phyloP scores from a whole-genome alignment of 768 basidiomycete genomes.

The Russula ochroleuca region DNA sequence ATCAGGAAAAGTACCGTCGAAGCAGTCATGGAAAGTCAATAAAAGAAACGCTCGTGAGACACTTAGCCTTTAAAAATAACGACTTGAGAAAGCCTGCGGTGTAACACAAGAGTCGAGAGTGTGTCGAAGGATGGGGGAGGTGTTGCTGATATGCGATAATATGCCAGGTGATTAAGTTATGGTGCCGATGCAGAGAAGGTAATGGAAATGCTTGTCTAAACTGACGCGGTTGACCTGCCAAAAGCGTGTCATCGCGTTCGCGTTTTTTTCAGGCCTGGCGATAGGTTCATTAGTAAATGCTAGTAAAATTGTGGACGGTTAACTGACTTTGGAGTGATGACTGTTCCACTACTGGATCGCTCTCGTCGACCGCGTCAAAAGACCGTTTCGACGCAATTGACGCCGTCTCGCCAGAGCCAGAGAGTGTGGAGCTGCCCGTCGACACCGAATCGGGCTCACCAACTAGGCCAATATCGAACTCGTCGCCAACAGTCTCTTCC shows the following conservation, averaged over 20 bases:
- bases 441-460: constrained; percentile 19
- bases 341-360: not conserved
- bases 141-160: constrained; percentile 1
- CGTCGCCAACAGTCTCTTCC: constrained; percentile 16
- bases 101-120: not conserved
- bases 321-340: constrained; percentile 20
- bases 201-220: not conserved
- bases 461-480: constrained; percentile 9
- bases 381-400: constrained; percentile 21
- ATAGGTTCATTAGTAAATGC: constrained; percentile 2
- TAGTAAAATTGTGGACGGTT: not conserved
- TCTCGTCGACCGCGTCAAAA: constrained; percentile 13
- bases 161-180: not conserved
- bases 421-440: constrained; percentile 20
- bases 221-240: not conserved
- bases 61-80: constrained; percentile 24
- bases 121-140: not conserved
- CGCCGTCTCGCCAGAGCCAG: constrained; percentile 15
- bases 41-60: constrained; percentile 12
- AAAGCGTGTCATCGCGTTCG: constrained; percentile 14
- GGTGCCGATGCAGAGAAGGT: not conserved
- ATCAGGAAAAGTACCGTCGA: constrained; percentile 14
- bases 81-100: not conserved
- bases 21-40: constrained; percentile 1
- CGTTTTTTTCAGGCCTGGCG: constrained; percentile 18